A percentile compares a stretch with the other conserved stretches of the same genome.
These are phyloP conservation scores for Colletotrichum gigasporum DNA, from an alignment of 2,329 filamentous ascomycete genomes.

Conservation along the genomic window DNA sequence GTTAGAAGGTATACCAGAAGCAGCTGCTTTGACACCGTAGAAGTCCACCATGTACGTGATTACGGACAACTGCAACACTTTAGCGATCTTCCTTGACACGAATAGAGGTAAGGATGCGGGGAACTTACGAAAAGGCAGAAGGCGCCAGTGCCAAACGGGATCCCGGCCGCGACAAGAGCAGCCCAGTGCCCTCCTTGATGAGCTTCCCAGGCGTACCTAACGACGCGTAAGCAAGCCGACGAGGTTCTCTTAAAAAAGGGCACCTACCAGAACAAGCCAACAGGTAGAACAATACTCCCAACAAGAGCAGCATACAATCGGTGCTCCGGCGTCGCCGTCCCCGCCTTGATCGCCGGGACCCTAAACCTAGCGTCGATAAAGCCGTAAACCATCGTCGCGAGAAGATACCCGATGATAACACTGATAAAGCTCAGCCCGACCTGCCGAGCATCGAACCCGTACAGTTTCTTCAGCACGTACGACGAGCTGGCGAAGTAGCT, in stretches of 20 bases:
- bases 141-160: slow-evolving; percentile 24
- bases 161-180: slow-evolving; percentile 28
- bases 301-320: slow-evolving; percentile 33
- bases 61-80: background rate
- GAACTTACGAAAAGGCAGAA: background rate
- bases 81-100: accelerated
- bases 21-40: slow-evolving; percentile 30
- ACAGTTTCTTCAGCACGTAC: slow-evolving; percentile 27
- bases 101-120: accelerated
- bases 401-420: slow-evolving; percentile 29
- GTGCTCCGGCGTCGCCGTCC: slow-evolving; percentile 27
- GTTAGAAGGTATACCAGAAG: slow-evolving; percentile 13
- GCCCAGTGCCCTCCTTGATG: slow-evolving; percentile 29
- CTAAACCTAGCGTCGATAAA: slow-evolving; percentile 27
- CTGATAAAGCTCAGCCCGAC: slow-evolving; percentile 32
- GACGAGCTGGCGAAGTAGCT: slow-evolving; percentile 58
- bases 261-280: slow-evolving; percentile 35
- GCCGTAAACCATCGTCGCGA: slow-evolving; percentile 17
- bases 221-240: background rate
- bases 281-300: slow-evolving; percentile 31
- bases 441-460: slow-evolving; percentile 27
- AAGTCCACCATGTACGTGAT: slow-evolving; percentile 35
- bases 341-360: background rate
- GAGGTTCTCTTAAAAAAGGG: too few species aligned
- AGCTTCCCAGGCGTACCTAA: slow-evolving; percentile 45